phyloP scores from a whole-genome alignment of 2,329 filamentous ascomycete genomes.

The Venturia aucupariae region DNA sequence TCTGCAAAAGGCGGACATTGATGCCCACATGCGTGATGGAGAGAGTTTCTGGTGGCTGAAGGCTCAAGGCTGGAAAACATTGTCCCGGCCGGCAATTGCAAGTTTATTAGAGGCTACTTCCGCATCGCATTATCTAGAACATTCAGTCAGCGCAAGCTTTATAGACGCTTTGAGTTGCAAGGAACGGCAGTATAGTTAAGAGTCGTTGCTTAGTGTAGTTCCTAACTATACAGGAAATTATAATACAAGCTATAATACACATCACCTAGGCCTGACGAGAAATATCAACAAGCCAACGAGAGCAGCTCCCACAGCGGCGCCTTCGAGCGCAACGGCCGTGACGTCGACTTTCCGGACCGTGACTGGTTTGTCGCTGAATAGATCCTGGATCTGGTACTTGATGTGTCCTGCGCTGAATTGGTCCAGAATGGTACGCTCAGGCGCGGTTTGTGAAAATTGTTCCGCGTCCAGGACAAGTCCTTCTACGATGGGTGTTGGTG shows the following conservation, averaged over 20 bases:
- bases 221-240: neutral
- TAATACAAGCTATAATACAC: neutral
- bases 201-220: too few species aligned
- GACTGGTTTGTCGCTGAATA: conserved; percentile 57
- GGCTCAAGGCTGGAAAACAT: too few species aligned
- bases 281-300: neutral
- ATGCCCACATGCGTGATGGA: too few species aligned
- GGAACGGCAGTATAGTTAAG: too few species aligned
- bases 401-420: conserved; percentile 35
- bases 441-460: neutral
- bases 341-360: conserved; percentile 59
- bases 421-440: neutral
- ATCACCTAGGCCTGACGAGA: neutral
- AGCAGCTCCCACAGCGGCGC: conserved; percentile 32
- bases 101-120: too few species aligned
- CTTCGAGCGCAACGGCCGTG: conserved; percentile 60
- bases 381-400: conserved; percentile 40
- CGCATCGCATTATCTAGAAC: too few species aligned
- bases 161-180: too few species aligned
- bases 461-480: neutral
- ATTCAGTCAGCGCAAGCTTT: too few species aligned
- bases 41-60: too few species aligned
- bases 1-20: too few species aligned
- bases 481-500: neutral
- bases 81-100: too few species aligned